Evolutionary conservation across 148 eudicot species (phyloP), one percentile per base, ranked within the genome.

Genomic region (Cornus florida): DNA sequence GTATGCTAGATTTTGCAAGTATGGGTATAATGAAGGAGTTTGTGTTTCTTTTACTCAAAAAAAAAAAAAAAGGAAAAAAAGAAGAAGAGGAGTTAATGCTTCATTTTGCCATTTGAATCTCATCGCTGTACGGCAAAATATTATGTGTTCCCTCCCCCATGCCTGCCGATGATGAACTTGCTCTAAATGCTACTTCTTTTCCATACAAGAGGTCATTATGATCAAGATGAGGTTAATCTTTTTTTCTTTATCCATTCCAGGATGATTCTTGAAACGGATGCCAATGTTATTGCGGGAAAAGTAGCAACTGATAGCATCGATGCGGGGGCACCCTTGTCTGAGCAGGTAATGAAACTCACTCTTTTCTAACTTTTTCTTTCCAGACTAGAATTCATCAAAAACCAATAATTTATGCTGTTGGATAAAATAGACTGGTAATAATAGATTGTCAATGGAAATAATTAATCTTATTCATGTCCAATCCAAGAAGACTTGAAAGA

Each of bases 191-290:
- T 57, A 16, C 20, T 57, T 57, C 17, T 57, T 57, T 57, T n/a
- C 62, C 4, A 57, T 57, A 57, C 20, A 13, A 57, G 17, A 57
- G 20, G 8, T 9, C 48, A 43, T 57, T 57, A 19, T 1, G 62
- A 57, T 13, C 17, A 57, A 57, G 20, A 10, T 57, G 4, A 62
- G 59, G 66, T 20, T 62, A 4, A 5, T 62, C 19, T 62, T 6
- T 62, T 13, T 62, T 62, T 6, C 23, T 62, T 62, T 62, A n/a
- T 20, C 3, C 3, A 16, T 53, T 53, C 6, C 90, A 96, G 99
- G 89, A 91, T 96, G 89, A 78, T 96, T 84, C 99, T 96, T 60
- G 99, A 96, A 90, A 94, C 98, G 11, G 99, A 94, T 78, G 97
- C 95, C 50, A 94, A 82, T 84, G 78, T 91, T 68, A 94, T 96